phyloP scores from a whole-genome alignment of 768 basidiomycete species.

The Candolleomyces efflorescens region DNA sequence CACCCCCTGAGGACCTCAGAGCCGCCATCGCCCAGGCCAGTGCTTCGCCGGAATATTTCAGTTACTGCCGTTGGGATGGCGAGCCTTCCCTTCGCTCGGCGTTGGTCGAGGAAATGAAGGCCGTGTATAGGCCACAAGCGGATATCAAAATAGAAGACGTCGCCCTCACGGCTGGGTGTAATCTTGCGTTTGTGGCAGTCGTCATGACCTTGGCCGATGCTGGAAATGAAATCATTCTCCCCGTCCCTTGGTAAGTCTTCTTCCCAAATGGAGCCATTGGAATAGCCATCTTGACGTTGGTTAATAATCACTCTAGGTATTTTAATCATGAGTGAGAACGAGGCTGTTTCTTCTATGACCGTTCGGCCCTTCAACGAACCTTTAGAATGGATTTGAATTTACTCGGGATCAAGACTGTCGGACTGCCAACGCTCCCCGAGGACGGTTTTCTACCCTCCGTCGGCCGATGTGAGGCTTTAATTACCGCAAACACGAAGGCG shows the following conservation, averaged over 20 bases:
- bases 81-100: slow-evolving; percentile 47
- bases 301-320: slow-evolving; percentile 40
- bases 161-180: slow-evolving; percentile 69
- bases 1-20: slow-evolving; percentile 53
- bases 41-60: slow-evolving; percentile 38
- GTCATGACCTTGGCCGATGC: slow-evolving; percentile 63
- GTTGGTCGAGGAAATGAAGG: slow-evolving; percentile 57
- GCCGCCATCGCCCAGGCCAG: slow-evolving; percentile 42
- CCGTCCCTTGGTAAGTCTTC: slow-evolving; percentile 58
- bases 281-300: not conserved
- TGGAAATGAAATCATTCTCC: slow-evolving; percentile 69
- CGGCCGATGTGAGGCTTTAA: slow-evolving; percentile 42
- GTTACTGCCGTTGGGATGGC: slow-evolving; percentile 60
- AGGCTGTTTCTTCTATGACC: not conserved
- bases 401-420: slow-evolving; percentile 55
- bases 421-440: slow-evolving; percentile 45
- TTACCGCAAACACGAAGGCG: slow-evolving; percentile 57
- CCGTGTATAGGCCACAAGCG: slow-evolving; percentile 45
- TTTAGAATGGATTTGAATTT: slow-evolving; percentile 63
- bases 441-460: slow-evolving; percentile 60
- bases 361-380: not conserved
- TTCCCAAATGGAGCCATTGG: not conserved
- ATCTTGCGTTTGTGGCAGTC: slow-evolving; percentile 62
- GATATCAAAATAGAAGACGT: slow-evolving; percentile 55
- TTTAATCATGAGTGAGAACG: slow-evolving; percentile 56